Conservation (phyloP, 2,329 filamentous ascomycete species). For the Exophiala aquamarina region DNA sequence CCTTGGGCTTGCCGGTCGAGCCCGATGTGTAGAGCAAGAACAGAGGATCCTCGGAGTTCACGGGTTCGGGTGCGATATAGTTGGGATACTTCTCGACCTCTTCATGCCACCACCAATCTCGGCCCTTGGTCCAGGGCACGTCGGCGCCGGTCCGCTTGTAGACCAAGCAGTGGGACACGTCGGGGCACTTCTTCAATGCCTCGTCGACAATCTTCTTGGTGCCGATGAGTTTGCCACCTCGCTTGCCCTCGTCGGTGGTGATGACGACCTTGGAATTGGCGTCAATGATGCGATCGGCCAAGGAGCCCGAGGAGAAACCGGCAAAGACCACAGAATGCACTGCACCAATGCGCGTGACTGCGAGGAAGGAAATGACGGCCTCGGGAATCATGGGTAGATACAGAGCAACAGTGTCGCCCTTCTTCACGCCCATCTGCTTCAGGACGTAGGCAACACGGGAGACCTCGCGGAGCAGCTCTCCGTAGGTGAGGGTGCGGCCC, state of each 20-base stretch:
- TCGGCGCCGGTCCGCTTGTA: constrained; percentile 94
- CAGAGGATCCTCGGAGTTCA: constrained; percentile 92
- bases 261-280: constrained; percentile 91
- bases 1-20: constrained; percentile 98
- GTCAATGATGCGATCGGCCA: constrained; percentile 91
- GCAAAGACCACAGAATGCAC: constrained; percentile 98
- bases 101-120: constrained; percentile 98
- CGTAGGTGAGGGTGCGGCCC: constrained; percentile 87
- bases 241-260: constrained; percentile 95
- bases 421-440: constrained; percentile 93
- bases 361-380: constrained; percentile 85
- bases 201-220: constrained; percentile 98
- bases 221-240: constrained; percentile 94
- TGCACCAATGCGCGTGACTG: constrained; percentile 87
- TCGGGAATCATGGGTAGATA: constrained; percentile 99
- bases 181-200: constrained; percentile 91
- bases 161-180: constrained; percentile 80
- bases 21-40: constrained; percentile 98
- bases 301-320: constrained; percentile 93
- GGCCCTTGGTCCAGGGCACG: constrained; percentile 82
- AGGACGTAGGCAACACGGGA: constrained; percentile 83
- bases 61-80: constrained; percentile 83
- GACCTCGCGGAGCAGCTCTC: constrained; percentile 89
- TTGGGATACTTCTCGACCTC: constrained; percentile 95
- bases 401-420: constrained; percentile 94